Conservation (phyloP, 1,284 basidiomycete species). For the Exobasidium cylindrosporum region DNA sequence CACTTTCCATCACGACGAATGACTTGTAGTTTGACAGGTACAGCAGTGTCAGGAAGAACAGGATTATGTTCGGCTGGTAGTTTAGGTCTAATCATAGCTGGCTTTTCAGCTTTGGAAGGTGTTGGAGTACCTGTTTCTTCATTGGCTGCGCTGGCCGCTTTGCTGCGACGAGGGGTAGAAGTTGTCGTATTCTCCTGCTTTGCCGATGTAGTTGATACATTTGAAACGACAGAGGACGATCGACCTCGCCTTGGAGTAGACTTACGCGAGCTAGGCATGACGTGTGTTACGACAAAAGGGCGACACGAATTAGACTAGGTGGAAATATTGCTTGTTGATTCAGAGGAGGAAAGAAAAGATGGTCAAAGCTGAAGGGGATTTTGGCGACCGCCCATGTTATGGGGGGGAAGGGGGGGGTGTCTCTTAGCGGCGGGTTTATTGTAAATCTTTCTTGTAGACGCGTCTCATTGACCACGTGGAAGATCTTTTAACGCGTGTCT, state of each 20-base stretch:
- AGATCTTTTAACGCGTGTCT: no score
- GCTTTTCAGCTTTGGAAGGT: constrained; percentile 19
- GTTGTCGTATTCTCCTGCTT: background rate
- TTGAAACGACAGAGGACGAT: constrained; percentile 46
- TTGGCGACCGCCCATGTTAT: no score
- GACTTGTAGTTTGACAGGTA: constrained; percentile 74
- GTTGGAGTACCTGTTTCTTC: constrained; percentile 21
- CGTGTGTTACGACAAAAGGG: no score
- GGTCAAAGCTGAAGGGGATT: no score
- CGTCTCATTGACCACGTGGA: no score
- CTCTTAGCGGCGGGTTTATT: no score
- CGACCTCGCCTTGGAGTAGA: constrained; percentile 46
- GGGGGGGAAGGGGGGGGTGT: no score
- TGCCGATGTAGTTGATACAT: constrained; percentile 31
- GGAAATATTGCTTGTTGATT: constrained; percentile 6
- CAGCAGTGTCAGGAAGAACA: constrained; percentile 42
- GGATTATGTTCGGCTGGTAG: constrained; percentile 28
- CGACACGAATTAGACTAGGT: background rate
- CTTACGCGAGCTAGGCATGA: constrained; percentile 14
- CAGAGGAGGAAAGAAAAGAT: background rate
- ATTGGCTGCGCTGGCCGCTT: background rate
- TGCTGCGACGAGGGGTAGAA: background rate
- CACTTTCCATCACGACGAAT: constrained; percentile 71
- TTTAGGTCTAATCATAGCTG: constrained; percentile 18
- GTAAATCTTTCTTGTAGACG: no score